A percentile compares a stretch with the other conserved stretches of the same genome.
Conservation (phyloP, 371 early-diverging fungal genomes). For the Massospora cicadina region DNA sequence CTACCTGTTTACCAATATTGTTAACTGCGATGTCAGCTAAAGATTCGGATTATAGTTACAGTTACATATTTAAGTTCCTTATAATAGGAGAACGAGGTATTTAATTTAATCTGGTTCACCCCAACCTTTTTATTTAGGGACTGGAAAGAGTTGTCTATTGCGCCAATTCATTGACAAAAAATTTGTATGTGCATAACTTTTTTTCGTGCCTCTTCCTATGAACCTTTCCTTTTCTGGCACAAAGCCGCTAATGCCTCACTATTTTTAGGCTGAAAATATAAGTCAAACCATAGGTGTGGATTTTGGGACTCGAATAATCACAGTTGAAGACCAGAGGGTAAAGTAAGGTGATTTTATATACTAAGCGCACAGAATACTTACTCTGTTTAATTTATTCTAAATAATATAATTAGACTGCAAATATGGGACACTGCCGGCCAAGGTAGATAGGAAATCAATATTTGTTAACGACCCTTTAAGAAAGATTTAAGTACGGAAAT, state of each 20-base stretch:
- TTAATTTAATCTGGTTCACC: not conserved
- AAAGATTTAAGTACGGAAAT: slow-evolving; percentile 43
- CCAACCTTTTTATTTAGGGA: not conserved
- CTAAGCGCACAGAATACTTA: no score
- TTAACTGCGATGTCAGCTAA: not conserved
- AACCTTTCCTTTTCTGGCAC: not conserved
- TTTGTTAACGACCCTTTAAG: slow-evolving; percentile 14
- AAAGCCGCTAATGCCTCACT: not conserved
- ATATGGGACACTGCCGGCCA: slow-evolving; percentile 84
- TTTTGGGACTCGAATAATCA: slow-evolving; percentile 42
- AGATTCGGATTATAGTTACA: not conserved
- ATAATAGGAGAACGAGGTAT: slow-evolving; percentile 1
- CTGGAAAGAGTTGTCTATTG: slow-evolving; percentile 2
- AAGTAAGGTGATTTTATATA: not conserved
- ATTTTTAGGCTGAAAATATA: slow-evolving; percentile 20
- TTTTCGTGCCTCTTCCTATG: no score
- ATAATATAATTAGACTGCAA: slow-evolving; percentile 50
- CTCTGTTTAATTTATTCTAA: slow-evolving; percentile 14
- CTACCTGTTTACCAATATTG: no score
- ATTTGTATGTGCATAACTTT: slow-evolving; percentile 1
- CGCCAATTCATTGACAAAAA: slow-evolving; percentile 4
- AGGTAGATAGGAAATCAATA: slow-evolving; percentile 1
- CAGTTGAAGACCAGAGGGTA: slow-evolving; percentile 21
- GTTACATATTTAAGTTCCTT: slow-evolving; percentile 3
- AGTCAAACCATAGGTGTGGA: slow-evolving; percentile 52